These are phyloP conservation scores for Vaccinium vitisidaea DNA, from an alignment of 148 eudicot species.

Conservation along the genomic window DNA sequence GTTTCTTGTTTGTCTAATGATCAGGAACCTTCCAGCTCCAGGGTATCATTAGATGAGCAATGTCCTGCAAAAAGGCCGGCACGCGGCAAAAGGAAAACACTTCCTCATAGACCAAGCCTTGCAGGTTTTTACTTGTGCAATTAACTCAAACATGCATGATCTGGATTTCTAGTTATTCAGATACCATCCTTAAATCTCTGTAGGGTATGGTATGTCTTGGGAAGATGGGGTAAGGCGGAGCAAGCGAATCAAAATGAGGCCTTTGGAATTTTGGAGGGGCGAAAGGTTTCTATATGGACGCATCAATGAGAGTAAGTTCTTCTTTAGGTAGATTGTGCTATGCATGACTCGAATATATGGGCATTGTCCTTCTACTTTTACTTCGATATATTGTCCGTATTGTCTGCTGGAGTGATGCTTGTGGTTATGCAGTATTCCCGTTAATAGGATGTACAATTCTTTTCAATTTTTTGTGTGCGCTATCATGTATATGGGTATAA, in stretches of 20 bases:
- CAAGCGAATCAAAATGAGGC: slow-evolving; percentile 70
- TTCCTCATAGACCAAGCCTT: slow-evolving; percentile 53
- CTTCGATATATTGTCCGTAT: background rate
- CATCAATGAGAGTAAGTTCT: slow-evolving; percentile 61
- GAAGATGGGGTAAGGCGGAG: slow-evolving; percentile 69
- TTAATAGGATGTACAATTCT: background rate
- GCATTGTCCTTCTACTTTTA: background rate
- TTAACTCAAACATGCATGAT: slow-evolving; percentile 5
- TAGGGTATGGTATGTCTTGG: slow-evolving; percentile 72
- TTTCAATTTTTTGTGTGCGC: background rate
- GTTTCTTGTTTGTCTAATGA: slow-evolving; percentile 11
- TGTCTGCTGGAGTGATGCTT: background rate
- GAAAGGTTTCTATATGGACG: slow-evolving; percentile 74
- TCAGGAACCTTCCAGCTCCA: slow-evolving; percentile 12
- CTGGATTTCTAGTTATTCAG: background rate
- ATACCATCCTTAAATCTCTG: slow-evolving; percentile 17
- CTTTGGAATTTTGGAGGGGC: slow-evolving; percentile 85
- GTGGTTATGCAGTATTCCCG: background rate
- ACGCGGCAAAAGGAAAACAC: slow-evolving; percentile 23
- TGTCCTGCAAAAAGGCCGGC: background rate
- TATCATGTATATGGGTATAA: background rate
- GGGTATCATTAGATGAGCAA: slow-evolving; percentile 13
- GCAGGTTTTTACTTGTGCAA: slow-evolving; percentile 48
- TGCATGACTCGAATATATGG: too few species aligned
- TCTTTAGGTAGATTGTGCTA: background rate